Percentiles rank a stretch among this genome's conserved stretches.
These are phyloP conservation scores for Fagus sylvatica DNA, from an alignment of 306 rosid species.

Conservation along the genomic window DNA sequence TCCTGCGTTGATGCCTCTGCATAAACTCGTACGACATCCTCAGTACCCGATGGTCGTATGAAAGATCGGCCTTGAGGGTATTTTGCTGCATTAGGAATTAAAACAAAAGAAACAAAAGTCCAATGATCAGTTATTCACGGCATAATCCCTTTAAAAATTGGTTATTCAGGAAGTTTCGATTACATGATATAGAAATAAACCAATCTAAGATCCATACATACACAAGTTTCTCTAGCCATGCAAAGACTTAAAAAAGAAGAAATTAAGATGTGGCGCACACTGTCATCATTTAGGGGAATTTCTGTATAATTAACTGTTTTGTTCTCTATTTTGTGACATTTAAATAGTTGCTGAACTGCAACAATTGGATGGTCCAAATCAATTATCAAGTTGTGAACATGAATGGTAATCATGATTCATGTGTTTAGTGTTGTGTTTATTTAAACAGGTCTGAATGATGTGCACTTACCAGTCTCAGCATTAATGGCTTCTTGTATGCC, in stretches of 20 bases:
- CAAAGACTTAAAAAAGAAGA: background rate
- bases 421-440: background rate
- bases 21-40: constrained; percentile 88
- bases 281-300: background rate
- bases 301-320: background rate
- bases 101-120: constrained; percentile 6
- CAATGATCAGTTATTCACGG: constrained; percentile 10
- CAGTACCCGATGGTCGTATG: constrained; percentile 95
- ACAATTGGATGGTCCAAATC: background rate
- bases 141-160: background rate
- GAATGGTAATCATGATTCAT: background rate
- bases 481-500: constrained; percentile 82
- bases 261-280: background rate
- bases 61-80: constrained; percentile 78
- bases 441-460: background rate
- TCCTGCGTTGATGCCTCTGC: constrained; percentile 81
- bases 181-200: background rate
- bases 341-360: background rate
- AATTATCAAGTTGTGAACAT: background rate
- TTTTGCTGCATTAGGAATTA: constrained; percentile 50
- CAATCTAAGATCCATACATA: background rate
- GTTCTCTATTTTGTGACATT: background rate
- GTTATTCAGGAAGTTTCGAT: background rate
- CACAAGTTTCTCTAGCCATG: background rate
- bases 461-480: constrained; percentile 62